Evolutionary conservation across 192 early-diverging fungal genomes (phyloP).

Genomic region (Thoreauomyces humboldtii): DNA sequence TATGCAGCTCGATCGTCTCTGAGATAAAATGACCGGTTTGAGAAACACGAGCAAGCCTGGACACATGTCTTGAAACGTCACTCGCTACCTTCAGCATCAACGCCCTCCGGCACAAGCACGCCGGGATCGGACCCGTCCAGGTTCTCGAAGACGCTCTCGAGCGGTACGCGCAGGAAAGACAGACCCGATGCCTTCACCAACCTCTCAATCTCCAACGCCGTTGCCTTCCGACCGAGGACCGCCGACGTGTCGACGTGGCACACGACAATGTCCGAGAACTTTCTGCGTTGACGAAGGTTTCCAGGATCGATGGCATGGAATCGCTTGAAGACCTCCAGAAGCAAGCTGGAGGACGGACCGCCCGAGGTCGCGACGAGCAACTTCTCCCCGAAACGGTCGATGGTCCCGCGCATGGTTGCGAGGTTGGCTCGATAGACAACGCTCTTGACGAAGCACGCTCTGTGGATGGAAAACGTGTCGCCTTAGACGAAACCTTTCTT

Average conservation of each 20-base stretch:
- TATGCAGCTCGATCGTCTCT: not conserved
- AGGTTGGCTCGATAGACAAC: constrained; percentile 70
- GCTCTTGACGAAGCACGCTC: constrained; percentile 68
- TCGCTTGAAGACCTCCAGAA: constrained; percentile 33
- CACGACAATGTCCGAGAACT: constrained; percentile 60
- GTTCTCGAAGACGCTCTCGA: constrained; percentile 68
- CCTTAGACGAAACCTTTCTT: too few species aligned
- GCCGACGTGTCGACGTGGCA: constrained; percentile 79
- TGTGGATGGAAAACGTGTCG: too few species aligned
- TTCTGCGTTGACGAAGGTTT: constrained; percentile 55
- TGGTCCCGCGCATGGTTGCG: constrained; percentile 52
- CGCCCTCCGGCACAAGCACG: constrained; percentile 4
- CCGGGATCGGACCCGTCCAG: constrained; percentile 20
- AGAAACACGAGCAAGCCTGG: not conserved
- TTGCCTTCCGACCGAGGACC: constrained; percentile 41
- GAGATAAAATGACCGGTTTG: not conserved
- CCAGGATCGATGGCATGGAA: constrained; percentile 56
- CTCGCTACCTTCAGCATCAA: constrained; percentile 30
- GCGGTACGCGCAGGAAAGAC: constrained; percentile 39
- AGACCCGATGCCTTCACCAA: constrained; percentile 14
- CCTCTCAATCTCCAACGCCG: constrained; percentile 12
- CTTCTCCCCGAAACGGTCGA: constrained; percentile 45
- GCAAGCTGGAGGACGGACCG: constrained; percentile 72
- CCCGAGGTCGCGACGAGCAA: constrained; percentile 83
- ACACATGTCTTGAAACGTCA: too few species aligned